Evolutionary conservation across 352 stramenopile species (phyloP), one percentile per base, ranked within the genome.

Genomic region (Phytophthora pini): DNA sequence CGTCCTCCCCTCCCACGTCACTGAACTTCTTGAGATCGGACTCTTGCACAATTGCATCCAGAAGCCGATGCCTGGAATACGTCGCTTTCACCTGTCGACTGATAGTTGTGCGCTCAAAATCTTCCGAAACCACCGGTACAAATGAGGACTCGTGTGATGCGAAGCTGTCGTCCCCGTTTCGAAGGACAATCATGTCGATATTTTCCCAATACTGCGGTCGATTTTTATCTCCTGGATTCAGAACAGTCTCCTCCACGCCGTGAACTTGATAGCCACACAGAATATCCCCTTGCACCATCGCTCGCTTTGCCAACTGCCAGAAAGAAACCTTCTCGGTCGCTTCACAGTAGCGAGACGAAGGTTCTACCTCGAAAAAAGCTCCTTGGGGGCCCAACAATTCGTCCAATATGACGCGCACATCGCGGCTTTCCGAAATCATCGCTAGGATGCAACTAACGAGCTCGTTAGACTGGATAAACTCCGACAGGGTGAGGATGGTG

Each of bases 381-480:
- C 89, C 90, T 7, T 82, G 69, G 0, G 81, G 76, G 1, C 87
- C 82, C 7, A 97, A 64, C 15, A 95, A 64, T 50, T 94, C 80
- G 41, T 94, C 80, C 7, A 97, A 57, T n/a, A 91, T 87, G 22
- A 84, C 71, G 8, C 91, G 88, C 9, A 97, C 89, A 40, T 93
- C 80, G 10, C 87, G 80, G 34, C 89, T 93, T 66, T 97, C 90
- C 0, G 88, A 82, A 22, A 97, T 92, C 84, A 95, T 94, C 0
- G 90, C 90, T 20, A 97, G 70, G 7, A 94, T 92, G 15, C 81
- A 87, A 20, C 75, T 89, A 4, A 97, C 76, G 8, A 96, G 76
- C 55, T 96, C 82, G 50, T 96, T 97, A 31, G 88, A 96, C 75
- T 95, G 86, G 47, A 97, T 92, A 48, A 95, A 96, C 29, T 94